These are phyloP conservation scores for Pestalotiopsis sp. DNA, from an alignment of 2,329 filamentous ascomycete genomes.

Conservation along the genomic window DNA sequence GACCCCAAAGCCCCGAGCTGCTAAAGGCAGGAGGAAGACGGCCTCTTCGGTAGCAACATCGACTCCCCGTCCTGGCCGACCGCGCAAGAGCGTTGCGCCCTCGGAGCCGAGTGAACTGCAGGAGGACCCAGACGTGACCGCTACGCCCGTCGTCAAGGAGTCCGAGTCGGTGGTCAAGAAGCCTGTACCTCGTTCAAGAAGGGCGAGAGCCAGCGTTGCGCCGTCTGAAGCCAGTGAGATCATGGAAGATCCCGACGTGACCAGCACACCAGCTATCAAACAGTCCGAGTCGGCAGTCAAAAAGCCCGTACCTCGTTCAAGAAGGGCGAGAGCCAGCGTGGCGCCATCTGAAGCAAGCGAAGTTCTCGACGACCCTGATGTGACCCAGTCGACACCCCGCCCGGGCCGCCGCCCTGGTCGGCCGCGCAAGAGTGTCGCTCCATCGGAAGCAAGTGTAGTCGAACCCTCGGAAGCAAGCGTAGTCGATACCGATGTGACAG, in stretches of 20 bases:
- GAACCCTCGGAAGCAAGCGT: conserved; percentile 58
- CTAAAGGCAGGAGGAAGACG: conserved; percentile 28
- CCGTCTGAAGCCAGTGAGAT: conserved; percentile 60
- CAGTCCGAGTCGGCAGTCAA: background rate
- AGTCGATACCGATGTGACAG: conserved; percentile 49
- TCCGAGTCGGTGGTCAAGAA: background rate
- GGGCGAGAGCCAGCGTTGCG: conserved; percentile 21
- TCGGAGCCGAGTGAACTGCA: conserved; percentile 60
- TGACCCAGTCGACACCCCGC: conserved; percentile 35
- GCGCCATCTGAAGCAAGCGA: conserved; percentile 57
- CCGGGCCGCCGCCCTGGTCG: conserved; percentile 16
- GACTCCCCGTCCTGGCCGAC: conserved; percentile 42
- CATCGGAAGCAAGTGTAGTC: conserved; percentile 57
- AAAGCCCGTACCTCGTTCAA: background rate
- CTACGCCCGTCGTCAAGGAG: conserved; percentile 31
- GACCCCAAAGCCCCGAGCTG: conserved; percentile 55
- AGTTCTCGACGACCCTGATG: conserved; percentile 55
- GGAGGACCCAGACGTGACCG: conserved; percentile 16
- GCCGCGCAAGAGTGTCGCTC: conserved; percentile 20
- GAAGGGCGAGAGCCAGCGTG: conserved; percentile 20
- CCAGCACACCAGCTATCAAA: conserved; percentile 32
- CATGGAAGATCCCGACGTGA: conserved; percentile 22
- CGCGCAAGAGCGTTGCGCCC: conserved; percentile 41
- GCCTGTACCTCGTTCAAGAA: background rate
- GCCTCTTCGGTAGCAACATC: conserved; percentile 45